Base-by-base conservation (phyloP, 164 flowering plant species). In the Vitis rupestris region DNA sequence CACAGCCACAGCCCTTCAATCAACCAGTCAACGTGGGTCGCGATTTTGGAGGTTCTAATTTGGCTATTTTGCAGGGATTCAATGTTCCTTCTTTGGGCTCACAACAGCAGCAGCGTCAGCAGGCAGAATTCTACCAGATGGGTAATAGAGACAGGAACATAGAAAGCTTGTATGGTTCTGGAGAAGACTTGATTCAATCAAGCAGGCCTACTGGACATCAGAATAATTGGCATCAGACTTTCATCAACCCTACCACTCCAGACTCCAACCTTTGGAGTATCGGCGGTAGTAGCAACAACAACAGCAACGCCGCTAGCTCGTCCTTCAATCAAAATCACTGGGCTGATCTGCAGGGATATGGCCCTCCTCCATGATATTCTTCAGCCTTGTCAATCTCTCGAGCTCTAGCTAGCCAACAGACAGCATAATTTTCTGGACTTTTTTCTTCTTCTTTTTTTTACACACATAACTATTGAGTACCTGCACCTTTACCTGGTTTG, bases 271-370 rank as follows among this genome's bases (percentile, higher is more conserved):
- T 64, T 59, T 72, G 72, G 76, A 76, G 49, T 56, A 64, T 1
- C 17, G 50, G 44, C 61, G 27, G 50, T 6, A 61, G 31, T 58
- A 68, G 50, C 23, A 63, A 50, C 59, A 63, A 8, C 61, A 53
- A 8, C 47, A 59, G 31, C 61, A 52, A 31, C 56, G 23, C 44
- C 11, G 7, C 30, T 55, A 66, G 61, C 17, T 60, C 73, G 10
- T 49, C 7, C 73, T 64, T 61, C 81, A 71, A 69, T 53, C 75
- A 78, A 69, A 61, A 50, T 56, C 74, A 75, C 48, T 76, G 80
- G 83, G 68, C 73, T 72, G 80, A 82, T 80, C 70, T 72, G 19
- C 59, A 77, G 58, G 80, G 81, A 62, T 79, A 61, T 76, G 80
- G 72, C 27, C 59, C 75, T 70, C 70, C 75, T 44, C 72, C 72